Evolutionary conservation across 2,329 filamentous ascomycete species (phyloP).

Genomic region (Chalaropsis thielavioides): DNA sequence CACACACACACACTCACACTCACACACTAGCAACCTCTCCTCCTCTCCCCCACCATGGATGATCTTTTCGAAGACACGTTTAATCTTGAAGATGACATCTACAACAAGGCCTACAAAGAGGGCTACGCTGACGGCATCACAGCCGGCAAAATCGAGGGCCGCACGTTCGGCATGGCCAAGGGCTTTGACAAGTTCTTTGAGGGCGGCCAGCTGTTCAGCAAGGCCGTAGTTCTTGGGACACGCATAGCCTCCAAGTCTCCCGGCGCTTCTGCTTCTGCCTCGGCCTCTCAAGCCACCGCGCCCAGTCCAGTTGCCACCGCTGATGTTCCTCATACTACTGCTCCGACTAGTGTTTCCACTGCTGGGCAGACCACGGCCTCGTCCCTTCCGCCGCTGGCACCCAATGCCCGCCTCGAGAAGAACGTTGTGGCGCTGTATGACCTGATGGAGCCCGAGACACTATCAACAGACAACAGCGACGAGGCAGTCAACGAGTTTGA

Average conservation of each 20-base stretch:
- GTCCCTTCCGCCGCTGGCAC: conserved; percentile 31
- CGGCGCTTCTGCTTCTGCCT: not conserved
- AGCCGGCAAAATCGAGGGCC: conserved; percentile 74
- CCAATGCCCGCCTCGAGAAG: conserved; percentile 55
- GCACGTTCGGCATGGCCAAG: conserved; percentile 78
- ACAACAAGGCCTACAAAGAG: conserved; percentile 64
- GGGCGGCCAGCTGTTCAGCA: conserved; percentile 63
- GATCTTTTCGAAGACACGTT: conserved; percentile 44
- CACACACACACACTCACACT: not conserved
- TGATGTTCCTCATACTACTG: not conserved
- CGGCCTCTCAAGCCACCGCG: not conserved
- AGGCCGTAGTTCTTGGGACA: conserved; percentile 70
- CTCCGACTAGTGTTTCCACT: not conserved
- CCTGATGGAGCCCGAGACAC: conserved; percentile 61
- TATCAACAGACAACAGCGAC: conserved; percentile 72
- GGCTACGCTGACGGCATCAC: conserved; percentile 61
- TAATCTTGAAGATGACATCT: conserved; percentile 54
- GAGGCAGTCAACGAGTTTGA: conserved; percentile 86
- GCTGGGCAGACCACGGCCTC: conserved; percentile 12
- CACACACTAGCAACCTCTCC: not conserved
- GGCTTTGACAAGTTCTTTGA: conserved; percentile 86
- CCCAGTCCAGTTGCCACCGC: not conserved
- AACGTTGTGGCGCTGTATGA: conserved; percentile 64
- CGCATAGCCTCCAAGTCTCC: conserved; percentile 32
- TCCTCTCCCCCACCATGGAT: conserved; percentile 19